A percentile compares a stretch with the other conserved stretches of the same genome.
phyloP scores from a whole-genome alignment of 2,329 filamentous ascomycete genomes.

The Sarocladium brachiariae region DNA sequence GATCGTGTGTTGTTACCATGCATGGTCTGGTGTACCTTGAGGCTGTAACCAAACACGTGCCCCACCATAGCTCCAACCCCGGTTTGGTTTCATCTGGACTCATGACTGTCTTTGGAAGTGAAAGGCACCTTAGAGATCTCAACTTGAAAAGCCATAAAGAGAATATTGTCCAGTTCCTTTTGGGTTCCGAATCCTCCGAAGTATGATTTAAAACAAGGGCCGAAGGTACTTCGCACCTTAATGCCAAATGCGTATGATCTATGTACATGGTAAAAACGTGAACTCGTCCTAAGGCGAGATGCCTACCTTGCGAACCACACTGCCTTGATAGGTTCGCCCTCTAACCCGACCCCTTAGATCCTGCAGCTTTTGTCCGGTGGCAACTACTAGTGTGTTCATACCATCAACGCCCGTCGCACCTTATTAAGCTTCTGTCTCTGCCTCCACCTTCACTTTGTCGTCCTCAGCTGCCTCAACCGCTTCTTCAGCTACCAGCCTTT shows the following conservation, averaged over 20 bases:
- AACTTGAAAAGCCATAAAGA: too few relatives aligned
- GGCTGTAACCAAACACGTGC: slow-evolving; percentile 4
- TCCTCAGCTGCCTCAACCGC: slow-evolving; percentile 7
- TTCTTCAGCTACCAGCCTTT: neutral
- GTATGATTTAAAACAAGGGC: neutral
- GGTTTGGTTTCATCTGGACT: neutral
- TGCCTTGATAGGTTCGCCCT: neutral
- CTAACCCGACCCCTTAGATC: neutral
- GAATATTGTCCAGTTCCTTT: too few relatives aligned
- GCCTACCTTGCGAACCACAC: neutral
- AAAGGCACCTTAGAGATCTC: too few relatives aligned
- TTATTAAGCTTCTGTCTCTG: neutral
- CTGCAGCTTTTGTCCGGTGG: neutral
- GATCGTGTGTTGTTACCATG: too few relatives aligned
- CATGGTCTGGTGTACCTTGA: too few relatives aligned
- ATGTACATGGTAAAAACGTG: neutral
- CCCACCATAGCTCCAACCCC: slow-evolving; percentile 3
- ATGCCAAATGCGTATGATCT: neutral
- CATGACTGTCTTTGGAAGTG: neutral
- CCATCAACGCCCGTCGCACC: neutral
- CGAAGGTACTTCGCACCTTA: neutral
- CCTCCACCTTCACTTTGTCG: slow-evolving; percentile 6
- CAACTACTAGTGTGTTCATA: neutral
- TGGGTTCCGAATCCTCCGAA: too few relatives aligned
- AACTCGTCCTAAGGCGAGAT: neutral